Percentiles rank a stretch among this genome's conserved stretches.
phyloP scores from a whole-genome alignment of 495 filamentous ascomycete species.

The Tuber borchii region DNA sequence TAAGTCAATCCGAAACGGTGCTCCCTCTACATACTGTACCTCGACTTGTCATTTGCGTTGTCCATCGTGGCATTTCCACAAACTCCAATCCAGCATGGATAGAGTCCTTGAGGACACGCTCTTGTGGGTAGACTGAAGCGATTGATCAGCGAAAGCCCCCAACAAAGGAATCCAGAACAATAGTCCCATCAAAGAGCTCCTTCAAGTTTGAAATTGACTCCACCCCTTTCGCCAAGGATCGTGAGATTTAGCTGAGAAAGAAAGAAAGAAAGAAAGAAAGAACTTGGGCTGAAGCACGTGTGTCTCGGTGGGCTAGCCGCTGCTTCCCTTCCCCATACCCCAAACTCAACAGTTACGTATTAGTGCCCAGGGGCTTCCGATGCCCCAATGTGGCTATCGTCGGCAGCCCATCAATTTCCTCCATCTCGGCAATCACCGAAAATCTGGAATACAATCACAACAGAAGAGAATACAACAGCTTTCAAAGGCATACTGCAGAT shows the following conservation, averaged over 20 bases:
- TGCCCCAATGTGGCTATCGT: not conserved
- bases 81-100: not conserved
- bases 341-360: not conserved
- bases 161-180: conserved; percentile 2
- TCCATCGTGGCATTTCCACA: not conserved
- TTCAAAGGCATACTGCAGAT: not conserved
- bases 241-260: not conserved
- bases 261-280: not conserved
- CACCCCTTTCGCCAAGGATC: not conserved
- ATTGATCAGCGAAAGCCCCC: not conserved
- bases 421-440: not conserved
- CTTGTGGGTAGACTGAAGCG: not conserved
- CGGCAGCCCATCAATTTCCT: not conserved
- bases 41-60: conserved; percentile 1
- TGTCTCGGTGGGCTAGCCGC: not conserved
- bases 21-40: not conserved
- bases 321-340: not conserved
- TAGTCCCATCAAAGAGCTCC: not conserved
- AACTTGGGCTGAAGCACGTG: not conserved
- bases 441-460: not conserved
- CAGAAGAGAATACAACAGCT: not conserved
- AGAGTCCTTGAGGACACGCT: not conserved
- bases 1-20: not conserved
- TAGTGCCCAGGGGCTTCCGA: not conserved
- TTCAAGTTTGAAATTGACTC: not conserved